Conservation (phyloP, 257 asterid genomes). For the Fraxinus americana region DNA sequence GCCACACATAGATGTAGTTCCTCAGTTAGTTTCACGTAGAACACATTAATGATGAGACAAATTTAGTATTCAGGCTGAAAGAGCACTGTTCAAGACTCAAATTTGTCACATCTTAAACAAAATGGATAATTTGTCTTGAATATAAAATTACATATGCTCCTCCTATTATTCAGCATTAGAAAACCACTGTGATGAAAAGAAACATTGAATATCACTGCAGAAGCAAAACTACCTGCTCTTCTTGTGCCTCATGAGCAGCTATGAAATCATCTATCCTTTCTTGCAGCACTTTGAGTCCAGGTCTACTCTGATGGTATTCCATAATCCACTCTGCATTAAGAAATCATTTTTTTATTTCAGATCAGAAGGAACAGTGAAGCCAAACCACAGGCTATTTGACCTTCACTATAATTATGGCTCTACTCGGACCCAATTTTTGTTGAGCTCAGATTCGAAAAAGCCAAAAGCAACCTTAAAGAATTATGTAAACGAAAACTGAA, state of each 20-base stretch:
- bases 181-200: not conserved
- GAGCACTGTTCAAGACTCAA: not conserved
- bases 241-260: slow-evolving; percentile 65
- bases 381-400: not conserved
- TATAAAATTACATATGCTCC: not conserved
- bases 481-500: slow-evolving; percentile 9
- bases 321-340: slow-evolving; percentile 73
- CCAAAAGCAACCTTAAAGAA: slow-evolving; percentile 2
- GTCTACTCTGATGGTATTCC: slow-evolving; percentile 73
- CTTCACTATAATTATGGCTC: not conserved
- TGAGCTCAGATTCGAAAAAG: slow-evolving; percentile 4
- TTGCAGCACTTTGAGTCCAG: slow-evolving; percentile 71
- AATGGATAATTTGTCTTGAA: not conserved
- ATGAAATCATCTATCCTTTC: slow-evolving; percentile 85
- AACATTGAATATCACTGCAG: not conserved
- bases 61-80: not conserved
- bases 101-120: not conserved
- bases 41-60: not conserved
- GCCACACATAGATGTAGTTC: not conserved
- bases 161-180: not conserved
- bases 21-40: not conserved
- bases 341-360: slow-evolving; percentile 1
- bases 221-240: slow-evolving; percentile 59
- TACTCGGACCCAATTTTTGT: not conserved
- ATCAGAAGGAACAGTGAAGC: not conserved